phyloP scores from a whole-genome alignment of 345 rosid genomes.

The Barbarea vulgaris region DNA sequence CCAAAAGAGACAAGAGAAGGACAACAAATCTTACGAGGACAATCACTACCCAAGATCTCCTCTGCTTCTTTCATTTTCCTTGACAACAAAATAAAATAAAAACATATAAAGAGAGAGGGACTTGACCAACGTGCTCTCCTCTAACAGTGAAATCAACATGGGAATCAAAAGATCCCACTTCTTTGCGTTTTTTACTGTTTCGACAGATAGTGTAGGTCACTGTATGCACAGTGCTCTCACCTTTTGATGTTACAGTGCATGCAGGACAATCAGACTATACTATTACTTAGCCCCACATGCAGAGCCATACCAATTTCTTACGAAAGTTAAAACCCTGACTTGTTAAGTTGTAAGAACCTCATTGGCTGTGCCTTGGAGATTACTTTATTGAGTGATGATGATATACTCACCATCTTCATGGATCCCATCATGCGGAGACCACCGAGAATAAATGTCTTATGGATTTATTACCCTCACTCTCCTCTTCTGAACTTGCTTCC shows the following conservation, averaged over 20 bases:
- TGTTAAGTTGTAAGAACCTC: slow-evolving; percentile 39
- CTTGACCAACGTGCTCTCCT: slow-evolving; percentile 29
- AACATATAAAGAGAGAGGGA: slow-evolving; percentile 14
- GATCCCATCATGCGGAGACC: slow-evolving; percentile 27
- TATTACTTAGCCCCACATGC: slow-evolving; percentile 6
- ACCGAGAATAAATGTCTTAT: slow-evolving; percentile 36
- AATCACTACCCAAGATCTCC: slow-evolving; percentile 34
- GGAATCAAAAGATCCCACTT: slow-evolving; percentile 28
- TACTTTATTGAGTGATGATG: slow-evolving; percentile 44
- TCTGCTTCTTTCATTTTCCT: slow-evolving; percentile 12
- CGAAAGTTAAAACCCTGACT: too few relatives aligned
- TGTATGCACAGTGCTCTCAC: slow-evolving; percentile 18
- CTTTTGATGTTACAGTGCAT: slow-evolving; percentile 27
- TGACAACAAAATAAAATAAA: too few relatives aligned
- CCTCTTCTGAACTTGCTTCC: slow-evolving; percentile 45
- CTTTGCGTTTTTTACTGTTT: slow-evolving; percentile 22
- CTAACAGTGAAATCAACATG: slow-evolving; percentile 32
- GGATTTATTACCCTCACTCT: neutral
- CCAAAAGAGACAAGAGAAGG: slow-evolving; percentile 36
- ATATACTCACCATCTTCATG: slow-evolving; percentile 27
- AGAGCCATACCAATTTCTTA: neutral
- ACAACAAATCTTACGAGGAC: slow-evolving; percentile 35
- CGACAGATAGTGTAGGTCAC: slow-evolving; percentile 22
- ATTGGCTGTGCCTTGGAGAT: slow-evolving; percentile 65
- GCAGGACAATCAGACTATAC: slow-evolving; percentile 15